Evolutionary conservation across 1,284 basidiomycete species (phyloP).

Genomic region (Xanthoconium separans): DNA sequence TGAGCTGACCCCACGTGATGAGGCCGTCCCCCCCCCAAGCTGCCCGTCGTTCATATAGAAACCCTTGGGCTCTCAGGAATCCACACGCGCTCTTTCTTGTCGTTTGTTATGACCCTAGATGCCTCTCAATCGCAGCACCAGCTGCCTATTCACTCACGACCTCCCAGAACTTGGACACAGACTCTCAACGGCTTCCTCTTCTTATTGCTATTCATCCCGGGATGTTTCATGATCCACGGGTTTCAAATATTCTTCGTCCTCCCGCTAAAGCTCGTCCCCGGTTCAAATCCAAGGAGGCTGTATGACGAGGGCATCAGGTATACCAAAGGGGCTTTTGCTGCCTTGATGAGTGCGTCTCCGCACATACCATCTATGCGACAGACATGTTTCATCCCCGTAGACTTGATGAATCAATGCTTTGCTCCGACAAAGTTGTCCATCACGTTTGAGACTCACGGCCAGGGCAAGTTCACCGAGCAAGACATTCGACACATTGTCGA

Average conservation of each 20-base stretch:
- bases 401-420: conserved; percentile 79
- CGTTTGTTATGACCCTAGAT: conserved; percentile 23
- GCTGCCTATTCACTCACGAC: conserved; percentile 60
- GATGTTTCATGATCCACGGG: conserved; percentile 65
- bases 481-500: conserved; percentile 58
- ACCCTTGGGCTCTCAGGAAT: not conserved
- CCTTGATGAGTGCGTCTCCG: conserved; percentile 60
- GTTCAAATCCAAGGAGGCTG: conserved; percentile 41
- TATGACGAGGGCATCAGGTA: conserved; percentile 73
- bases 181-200: conserved; percentile 54
- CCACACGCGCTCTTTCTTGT: not conserved
- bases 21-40: not conserved
- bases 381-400: conserved; percentile 37
- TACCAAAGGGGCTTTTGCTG: conserved; percentile 82
- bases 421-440: conserved; percentile 76
- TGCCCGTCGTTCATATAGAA: conserved; percentile 13
- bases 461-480: conserved; percentile 56
- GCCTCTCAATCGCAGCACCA: conserved; percentile 36
- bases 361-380: conserved; percentile 1
- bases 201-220: conserved; percentile 62
- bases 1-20: no score
- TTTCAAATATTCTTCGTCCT: conserved; percentile 71
- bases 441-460: conserved; percentile 70
- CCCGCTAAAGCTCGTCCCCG: conserved; percentile 58
- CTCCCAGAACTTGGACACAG: conserved; percentile 54